These are phyloP conservation scores for Capsicum rhomboideum DNA, from an alignment of 257 asterid genomes.

Conservation along the genomic window DNA sequence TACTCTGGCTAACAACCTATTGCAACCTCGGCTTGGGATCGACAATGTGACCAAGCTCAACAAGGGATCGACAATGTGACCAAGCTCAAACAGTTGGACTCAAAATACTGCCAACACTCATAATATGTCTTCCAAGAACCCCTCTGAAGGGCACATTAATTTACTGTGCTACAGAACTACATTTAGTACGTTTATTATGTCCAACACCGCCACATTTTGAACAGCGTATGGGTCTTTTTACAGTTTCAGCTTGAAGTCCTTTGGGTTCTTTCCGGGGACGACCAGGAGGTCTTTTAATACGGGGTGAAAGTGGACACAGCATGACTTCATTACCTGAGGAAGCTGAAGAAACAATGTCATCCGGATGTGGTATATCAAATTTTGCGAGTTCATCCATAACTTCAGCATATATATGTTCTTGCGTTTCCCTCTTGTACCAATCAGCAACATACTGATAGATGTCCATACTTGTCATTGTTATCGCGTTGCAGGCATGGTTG, in stretches of 20 bases:
- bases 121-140: neutral
- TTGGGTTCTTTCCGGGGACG: neutral
- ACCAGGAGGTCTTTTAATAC: neutral
- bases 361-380: neutral
- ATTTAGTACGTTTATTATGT: slow-evolving; percentile 2
- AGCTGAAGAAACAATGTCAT: neutral
- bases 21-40: neutral
- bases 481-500: neutral
- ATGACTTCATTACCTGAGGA: neutral
- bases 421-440: slow-evolving; percentile 6
- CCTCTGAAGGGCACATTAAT: neutral
- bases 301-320: neutral
- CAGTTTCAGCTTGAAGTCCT: neutral
- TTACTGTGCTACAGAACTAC: neutral
- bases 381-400: neutral
- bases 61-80: no score
- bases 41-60: neutral
- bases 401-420: slow-evolving; percentile 6
- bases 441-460: neutral
- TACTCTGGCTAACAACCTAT: neutral
- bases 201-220: neutral
- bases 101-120: neutral
- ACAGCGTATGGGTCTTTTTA: neutral
- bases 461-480: neutral
- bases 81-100: neutral